Evolutionary conservation across 495 filamentous ascomycete genomes (phyloP), one percentile per base, ranked within the genome.

Genomic region (Penicillium robsamsonii): DNA sequence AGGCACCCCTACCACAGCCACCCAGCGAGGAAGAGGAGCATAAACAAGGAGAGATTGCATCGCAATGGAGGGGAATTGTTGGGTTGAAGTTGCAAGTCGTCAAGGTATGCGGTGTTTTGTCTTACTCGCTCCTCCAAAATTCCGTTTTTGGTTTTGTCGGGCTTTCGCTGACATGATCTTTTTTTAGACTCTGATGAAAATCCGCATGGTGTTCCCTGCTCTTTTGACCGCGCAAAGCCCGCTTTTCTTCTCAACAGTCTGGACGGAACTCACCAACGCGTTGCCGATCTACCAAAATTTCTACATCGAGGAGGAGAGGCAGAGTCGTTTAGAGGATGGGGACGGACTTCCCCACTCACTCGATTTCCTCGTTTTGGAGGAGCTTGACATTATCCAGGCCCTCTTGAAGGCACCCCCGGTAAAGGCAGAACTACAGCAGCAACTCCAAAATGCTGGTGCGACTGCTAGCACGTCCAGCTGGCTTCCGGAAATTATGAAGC

Each of bases 281-380:
- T 84, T 90, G 53, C 71, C 75, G 5, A 66, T 85, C 15, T 96
- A 96, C 62, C 82, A 88, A 58, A 78, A 84, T 51, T 83, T 96
- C 65, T 98, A 92, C 71, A 88, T 96, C 59, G 77, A 89, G 50
- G 83, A 90, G 55, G 88, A 95, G 52, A 83, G 87, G 33, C 91
- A 98, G 72, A 87, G 91, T 42, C 84, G 92, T 18, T 70, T 97
- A 46, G 92, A 96, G 65, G 93, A 98, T 70, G 82, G 86, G 11
- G 94, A 98, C 68, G 84, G 87, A 24, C 79, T 98, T n/a, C 91
- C 95, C 0, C 96, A 93, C 70, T 93, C 91, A 1, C 79, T 98
- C n/a, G 94, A 98, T 69, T 91, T 95, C 62, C 80, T 97, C 40
- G 83, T 97, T 8, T 68, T 97, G 31, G 94, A 98, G 67, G 91